phyloP scores from a whole-genome alignment of 805 yeast species.

The Candida insectorum region DNA sequence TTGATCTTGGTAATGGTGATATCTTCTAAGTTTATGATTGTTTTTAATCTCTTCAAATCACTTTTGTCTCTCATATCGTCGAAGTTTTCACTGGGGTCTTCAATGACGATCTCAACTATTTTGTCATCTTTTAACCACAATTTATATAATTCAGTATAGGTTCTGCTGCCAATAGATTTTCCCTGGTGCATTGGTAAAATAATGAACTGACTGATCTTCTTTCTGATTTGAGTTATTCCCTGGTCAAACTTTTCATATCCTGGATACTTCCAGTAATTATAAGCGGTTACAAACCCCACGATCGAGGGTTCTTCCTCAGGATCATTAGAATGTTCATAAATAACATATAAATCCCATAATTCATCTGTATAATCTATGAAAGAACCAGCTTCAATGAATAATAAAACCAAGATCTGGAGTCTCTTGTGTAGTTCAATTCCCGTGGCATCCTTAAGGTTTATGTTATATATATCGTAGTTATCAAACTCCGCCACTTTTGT shows the following conservation, averaged over 20 bases:
- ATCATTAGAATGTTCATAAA: constrained; percentile 27
- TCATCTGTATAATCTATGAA: constrained; percentile 75
- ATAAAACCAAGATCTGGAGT: constrained; percentile 72
- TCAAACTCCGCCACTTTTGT: constrained; percentile 13
- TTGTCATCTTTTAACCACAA: constrained; percentile 51
- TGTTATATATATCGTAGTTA: constrained; percentile 49
- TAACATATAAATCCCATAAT: constrained; percentile 74
- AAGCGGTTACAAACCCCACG: constrained; percentile 80
- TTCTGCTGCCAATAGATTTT: constrained; percentile 61
- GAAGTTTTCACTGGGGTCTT: constrained; percentile 91
- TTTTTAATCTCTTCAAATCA: constrained; percentile 48
- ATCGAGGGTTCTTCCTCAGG: constrained; percentile 38
- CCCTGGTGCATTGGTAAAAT: constrained; percentile 83
- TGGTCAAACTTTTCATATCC: constrained; percentile 52
- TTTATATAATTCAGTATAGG: constrained; percentile 57
- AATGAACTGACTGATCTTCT: constrained; percentile 84
- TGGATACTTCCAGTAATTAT: constrained; percentile 76
- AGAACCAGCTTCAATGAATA: constrained; percentile 93
- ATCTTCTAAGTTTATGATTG: constrained; percentile 19
- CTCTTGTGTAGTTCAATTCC: constrained; percentile 60
- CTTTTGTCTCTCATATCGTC: constrained; percentile 86
- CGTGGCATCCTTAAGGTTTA: constrained; percentile 35
- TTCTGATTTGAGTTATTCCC: constrained; percentile 41
- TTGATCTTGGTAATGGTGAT: constrained; percentile 18
- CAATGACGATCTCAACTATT: constrained; percentile 77